Base-by-base conservation (phyloP, 2,329 filamentous ascomycete species). In the Fusarium subglutinans region DNA sequence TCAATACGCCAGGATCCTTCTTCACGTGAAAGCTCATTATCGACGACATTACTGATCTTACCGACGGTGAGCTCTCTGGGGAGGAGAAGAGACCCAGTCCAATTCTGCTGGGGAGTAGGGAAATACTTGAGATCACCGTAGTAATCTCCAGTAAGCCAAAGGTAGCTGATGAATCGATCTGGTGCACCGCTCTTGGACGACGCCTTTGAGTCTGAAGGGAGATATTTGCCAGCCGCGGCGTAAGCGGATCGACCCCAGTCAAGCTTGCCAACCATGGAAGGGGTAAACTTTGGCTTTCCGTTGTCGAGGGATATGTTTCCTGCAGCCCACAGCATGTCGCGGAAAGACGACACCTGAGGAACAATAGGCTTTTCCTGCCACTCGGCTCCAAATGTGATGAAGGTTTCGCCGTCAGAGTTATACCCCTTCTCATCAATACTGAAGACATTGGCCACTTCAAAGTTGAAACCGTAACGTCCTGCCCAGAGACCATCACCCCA, bases 361-460 rank as follows among this genome's bases (percentile, higher is more conserved):
- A 82, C 78, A 35, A 84, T 80, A 6, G 84, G 84, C 4, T 76
- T 78, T n/a, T 80, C 72, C 8, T 81, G 82, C 84, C 85, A 86
- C 69, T 86, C 84, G 1, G 82, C 80, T 22, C 84, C 84, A 12
- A 85, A 50, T 1, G 84, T 85, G 9, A 79, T 75, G 61, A 86
- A 83, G 5, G 83, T 76, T 22, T 84, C 81, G 20, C 83, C 84
- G 6, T 81, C 76, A 9, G 79, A 66, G 56, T 81, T 83, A 57
- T 83, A 84, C 17, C 84, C 84, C 9, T 81, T 63, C 26, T 80
- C 77, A 22, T 84, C 81, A 7, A 87, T 73, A 20, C 79, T 76
- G 72, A 86, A 85, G 22, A 84, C 69, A 45, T 86, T 86, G 26
- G 70, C 79, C 17, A 85, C 83, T 72, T 87, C 85, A 47, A 85